Conservation (phyloP, 1,284 basidiomycete species). For the Tilletia horrida region DNA sequence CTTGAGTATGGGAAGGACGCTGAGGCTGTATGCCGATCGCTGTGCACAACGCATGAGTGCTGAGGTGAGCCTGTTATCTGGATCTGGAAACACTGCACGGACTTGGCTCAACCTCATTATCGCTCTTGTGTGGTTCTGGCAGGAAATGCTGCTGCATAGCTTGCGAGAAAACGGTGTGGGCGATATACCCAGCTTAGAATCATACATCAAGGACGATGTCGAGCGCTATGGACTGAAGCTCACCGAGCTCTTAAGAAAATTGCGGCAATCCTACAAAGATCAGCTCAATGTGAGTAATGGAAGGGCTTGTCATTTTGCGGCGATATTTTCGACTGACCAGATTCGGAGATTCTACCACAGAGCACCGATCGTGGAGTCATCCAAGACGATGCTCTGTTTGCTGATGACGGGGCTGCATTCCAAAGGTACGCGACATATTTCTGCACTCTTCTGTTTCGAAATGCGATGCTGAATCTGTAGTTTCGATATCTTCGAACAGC, state of each 20-base stretch:
- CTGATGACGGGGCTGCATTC: constrained; percentile 70
- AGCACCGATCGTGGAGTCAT: constrained; percentile 59
- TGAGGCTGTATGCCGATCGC: constrained; percentile 76
- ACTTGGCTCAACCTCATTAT: too few species aligned
- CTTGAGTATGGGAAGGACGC: constrained; percentile 77
- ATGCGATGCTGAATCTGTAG: too few species aligned
- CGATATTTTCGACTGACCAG: background rate
- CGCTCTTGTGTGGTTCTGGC: too few species aligned
- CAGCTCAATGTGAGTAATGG: constrained; percentile 58
- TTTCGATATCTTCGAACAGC: constrained; percentile 58
- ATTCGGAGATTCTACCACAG: constrained; percentile 20
- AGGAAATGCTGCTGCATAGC: constrained; percentile 89
- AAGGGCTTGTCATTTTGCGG: too few species aligned
- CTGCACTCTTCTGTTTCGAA: background rate
- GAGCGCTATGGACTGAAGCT: constrained; percentile 75
- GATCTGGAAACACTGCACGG: too few species aligned
- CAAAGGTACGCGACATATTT: constrained; percentile 65
- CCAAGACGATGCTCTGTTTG: constrained; percentile 73
- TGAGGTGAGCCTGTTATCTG: constrained; percentile 66
- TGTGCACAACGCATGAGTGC: constrained; percentile 73
- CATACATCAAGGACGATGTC: constrained; percentile 84
- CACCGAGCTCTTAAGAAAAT: constrained; percentile 76
- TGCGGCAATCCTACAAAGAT: constrained; percentile 76
- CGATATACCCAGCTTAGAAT: constrained; percentile 71
- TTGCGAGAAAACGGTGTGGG: constrained; percentile 81